These are phyloP conservation scores for Starmerella gropengiesseri DNA, from an alignment of 805 yeast species.

Conservation along the genomic window DNA sequence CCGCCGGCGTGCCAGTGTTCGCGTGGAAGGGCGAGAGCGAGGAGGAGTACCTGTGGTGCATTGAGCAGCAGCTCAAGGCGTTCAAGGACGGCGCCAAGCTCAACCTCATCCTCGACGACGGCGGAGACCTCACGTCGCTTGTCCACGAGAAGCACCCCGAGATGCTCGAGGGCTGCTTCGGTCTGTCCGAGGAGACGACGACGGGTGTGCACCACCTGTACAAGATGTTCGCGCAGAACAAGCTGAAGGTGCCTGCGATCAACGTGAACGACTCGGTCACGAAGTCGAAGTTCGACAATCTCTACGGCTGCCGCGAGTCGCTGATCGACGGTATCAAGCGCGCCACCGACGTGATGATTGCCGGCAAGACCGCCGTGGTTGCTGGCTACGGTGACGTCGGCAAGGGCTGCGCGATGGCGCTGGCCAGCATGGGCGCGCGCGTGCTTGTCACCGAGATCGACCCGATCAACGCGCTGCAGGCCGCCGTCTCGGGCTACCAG, in stretches of 20 bases:
- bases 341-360: conserved; percentile 99
- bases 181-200: conserved; percentile 97
- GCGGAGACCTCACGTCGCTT: conserved; percentile 95
- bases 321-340: conserved; percentile 97
- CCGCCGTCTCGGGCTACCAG: conserved; percentile 98
- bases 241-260: conserved; percentile 96
- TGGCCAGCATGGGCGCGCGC: conserved; percentile 98
- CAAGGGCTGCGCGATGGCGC: conserved; percentile 99
- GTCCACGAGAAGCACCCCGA: conserved; percentile 98
- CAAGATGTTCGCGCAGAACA: conserved; percentile 82
- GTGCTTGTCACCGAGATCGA: conserved; percentile 95
- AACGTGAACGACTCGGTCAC: conserved; percentile 98
- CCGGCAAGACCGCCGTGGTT: conserved; percentile 97
- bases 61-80: conserved; percentile 96
- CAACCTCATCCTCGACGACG: conserved; percentile 96
- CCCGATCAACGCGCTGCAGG: conserved; percentile 98
- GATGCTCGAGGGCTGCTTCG: conserved; percentile 87
- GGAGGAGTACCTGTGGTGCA: conserved; percentile 98
- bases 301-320: conserved; percentile 99
- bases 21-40: conserved; percentile 99
- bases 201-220: conserved; percentile 99
- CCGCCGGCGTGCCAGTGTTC: conserved; percentile 96
- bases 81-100: conserved; percentile 93
- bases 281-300: conserved; percentile 97
- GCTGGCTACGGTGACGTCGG: conserved; percentile 99